Percentiles rank a stretch among this genome's conserved stretches.
phyloP scores from a whole-genome alignment of 2,329 filamentous ascomycete genomes.

The Cercospora berteroae region DNA sequence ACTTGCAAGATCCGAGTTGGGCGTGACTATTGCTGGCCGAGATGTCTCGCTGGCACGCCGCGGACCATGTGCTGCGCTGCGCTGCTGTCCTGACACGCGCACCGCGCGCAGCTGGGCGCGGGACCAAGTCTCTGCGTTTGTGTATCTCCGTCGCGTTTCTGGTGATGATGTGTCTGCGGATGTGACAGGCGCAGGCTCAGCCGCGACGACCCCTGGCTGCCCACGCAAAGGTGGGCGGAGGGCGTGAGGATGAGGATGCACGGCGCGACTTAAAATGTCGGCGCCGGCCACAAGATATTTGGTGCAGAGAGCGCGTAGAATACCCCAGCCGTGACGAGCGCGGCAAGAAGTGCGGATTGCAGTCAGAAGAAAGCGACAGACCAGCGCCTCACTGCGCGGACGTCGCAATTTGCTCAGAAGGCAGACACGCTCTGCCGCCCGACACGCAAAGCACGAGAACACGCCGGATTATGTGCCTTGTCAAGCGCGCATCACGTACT shows the following conservation, averaged over 20 bases:
- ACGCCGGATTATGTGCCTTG: constrained; percentile 20
- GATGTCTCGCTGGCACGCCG: constrained; percentile 13
- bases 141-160: background rate
- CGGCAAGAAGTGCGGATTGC: constrained; percentile 15
- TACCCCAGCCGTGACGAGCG: constrained; percentile 17
- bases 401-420: constrained; percentile 25
- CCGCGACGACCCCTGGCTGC: constrained; percentile 15
- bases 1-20: constrained; percentile 12
- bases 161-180: background rate
- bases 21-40: constrained; percentile 11
- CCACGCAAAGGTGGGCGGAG: constrained; percentile 9
- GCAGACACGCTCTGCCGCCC: constrained; percentile 20
- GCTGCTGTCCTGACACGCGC: constrained; percentile 1
- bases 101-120: constrained; percentile 2
- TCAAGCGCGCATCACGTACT: constrained; percentile 28
- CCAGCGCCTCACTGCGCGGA: constrained; percentile 8
- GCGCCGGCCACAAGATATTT: constrained; percentile 14
- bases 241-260: constrained; percentile 17
- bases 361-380: constrained; percentile 18
- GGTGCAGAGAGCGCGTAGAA: constrained; percentile 17
- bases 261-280: constrained; percentile 29
- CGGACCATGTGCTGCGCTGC: constrained; percentile 10
- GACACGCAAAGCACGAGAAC: constrained; percentile 20
- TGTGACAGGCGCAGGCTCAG: constrained; percentile 9
- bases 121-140: constrained; percentile 3